A percentile compares a stretch with the other conserved stretches of the same genome.
phyloP scores from a whole-genome alignment of 2,329 filamentous ascomycete species.

The Aspergillus pseudoviridinutans region DNA sequence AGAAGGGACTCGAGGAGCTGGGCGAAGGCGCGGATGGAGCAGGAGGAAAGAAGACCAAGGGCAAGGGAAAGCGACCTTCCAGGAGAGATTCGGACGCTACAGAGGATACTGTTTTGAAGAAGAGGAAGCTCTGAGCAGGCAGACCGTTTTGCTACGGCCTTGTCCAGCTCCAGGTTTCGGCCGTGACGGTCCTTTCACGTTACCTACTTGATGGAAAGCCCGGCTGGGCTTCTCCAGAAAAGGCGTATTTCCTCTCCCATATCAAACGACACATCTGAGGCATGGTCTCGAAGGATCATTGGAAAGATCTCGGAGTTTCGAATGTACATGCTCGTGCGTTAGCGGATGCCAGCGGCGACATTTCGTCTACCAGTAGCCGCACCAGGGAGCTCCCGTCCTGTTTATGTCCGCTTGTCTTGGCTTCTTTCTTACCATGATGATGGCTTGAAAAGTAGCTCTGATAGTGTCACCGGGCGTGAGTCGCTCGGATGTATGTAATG shows the following conservation, averaged over 20 bases:
- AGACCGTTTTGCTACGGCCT: neutral
- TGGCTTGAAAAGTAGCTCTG: neutral
- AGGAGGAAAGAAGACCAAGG: constrained; percentile 33
- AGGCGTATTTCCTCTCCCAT: neutral
- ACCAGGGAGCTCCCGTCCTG: neutral
- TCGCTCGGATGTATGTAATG: neutral
- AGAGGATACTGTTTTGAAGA: constrained; percentile 33
- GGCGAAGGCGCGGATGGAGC: constrained; percentile 23
- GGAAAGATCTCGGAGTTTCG: neutral
- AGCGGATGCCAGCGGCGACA: neutral
- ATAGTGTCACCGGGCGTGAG: neutral
- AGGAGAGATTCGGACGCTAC: constrained; percentile 32
- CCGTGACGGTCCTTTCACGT: neutral
- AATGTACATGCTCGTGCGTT: neutral
- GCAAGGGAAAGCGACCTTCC: constrained; percentile 33
- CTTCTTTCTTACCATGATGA: neutral
- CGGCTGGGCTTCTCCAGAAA: neutral
- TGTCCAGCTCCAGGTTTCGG: neutral
- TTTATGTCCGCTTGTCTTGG: neutral
- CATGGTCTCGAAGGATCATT: too few species aligned
- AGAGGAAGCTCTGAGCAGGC: constrained; percentile 23
- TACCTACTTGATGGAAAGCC: neutral
- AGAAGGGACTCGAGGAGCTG: constrained; percentile 30
- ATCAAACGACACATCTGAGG: neutral
- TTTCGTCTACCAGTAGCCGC: neutral